phyloP scores from a whole-genome alignment of 2,329 filamentous ascomycete species.

The Aspergillus arachidicola region DNA sequence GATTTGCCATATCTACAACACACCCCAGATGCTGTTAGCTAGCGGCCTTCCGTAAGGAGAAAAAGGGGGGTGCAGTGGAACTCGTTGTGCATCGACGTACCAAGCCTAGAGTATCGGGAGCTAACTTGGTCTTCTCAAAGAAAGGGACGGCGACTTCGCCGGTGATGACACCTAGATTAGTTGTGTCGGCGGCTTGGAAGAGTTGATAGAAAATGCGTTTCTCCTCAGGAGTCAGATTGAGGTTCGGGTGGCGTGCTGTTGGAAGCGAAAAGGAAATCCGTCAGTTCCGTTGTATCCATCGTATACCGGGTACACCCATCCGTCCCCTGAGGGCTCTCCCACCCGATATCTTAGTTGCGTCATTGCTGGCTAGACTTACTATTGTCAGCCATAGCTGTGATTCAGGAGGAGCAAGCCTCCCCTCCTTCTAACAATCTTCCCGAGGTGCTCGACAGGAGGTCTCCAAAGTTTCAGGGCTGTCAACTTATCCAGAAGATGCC shows the following conservation, averaged over 20 bases:
- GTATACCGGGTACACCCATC: slow-evolving; percentile 19
- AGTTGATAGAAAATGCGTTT: slow-evolving; percentile 92
- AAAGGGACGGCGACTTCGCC: slow-evolving; percentile 96
- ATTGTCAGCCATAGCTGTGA: slow-evolving; percentile 37
- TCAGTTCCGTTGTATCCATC: slow-evolving; percentile 25
- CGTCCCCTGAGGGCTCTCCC: slow-evolving; percentile 28
- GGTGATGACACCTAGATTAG: slow-evolving; percentile 89
- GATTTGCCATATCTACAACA: slow-evolving; percentile 93
- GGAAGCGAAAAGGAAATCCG: slow-evolving; percentile 18
- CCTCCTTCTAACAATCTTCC: slow-evolving; percentile 24
- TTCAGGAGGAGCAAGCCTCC: slow-evolving; percentile 32
- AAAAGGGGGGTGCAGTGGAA: background rate
- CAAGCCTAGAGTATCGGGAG: slow-evolving; percentile 84
- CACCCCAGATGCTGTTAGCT: slow-evolving; percentile 9
- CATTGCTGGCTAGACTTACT: slow-evolving; percentile 24
- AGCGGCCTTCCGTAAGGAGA: background rate
- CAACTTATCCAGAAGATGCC: slow-evolving; percentile 26
- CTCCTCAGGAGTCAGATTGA: slow-evolving; percentile 88
- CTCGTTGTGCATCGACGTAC: slow-evolving; percentile 54
- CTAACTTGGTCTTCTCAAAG: slow-evolving; percentile 92
- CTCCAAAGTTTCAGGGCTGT: slow-evolving; percentile 24
- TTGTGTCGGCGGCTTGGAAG: slow-evolving; percentile 89
- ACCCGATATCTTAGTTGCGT: background rate
- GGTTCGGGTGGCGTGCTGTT: slow-evolving; percentile 58
- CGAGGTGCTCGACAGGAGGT: slow-evolving; percentile 23